phyloP scores from a whole-genome alignment of 192 early-diverging fungal species.

The Linnemannia elongata region DNA sequence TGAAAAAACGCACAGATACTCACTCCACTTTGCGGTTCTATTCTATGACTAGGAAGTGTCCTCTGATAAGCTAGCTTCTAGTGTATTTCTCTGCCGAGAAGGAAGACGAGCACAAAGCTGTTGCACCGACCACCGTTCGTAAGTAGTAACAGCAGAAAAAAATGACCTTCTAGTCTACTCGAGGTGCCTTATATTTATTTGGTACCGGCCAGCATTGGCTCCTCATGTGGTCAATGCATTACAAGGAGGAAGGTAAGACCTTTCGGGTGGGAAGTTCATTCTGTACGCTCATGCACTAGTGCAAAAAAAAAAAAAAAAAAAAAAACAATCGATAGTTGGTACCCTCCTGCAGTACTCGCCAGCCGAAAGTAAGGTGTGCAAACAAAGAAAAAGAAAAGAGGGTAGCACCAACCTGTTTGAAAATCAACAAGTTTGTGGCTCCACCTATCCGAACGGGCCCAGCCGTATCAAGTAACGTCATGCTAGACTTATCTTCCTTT shows the following conservation, averaged over 20 bases:
- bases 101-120: background rate
- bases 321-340: background rate
- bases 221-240: background rate
- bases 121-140: background rate
- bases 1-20: background rate
- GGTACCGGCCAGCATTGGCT: too few species aligned
- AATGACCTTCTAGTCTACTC: too few species aligned
- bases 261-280: background rate
- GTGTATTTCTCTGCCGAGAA: background rate
- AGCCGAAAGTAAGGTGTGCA: background rate
- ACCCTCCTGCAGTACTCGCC: background rate
- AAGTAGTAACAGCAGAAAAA: too few species aligned
- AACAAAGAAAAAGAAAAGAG: background rate
- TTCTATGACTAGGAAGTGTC: background rate
- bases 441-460: background rate
- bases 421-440: constrained; percentile 4
- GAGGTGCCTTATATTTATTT: too few species aligned
- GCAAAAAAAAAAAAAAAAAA: background rate
- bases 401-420: background rate
- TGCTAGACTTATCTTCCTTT: background rate
- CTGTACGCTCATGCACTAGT: background rate
- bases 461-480: background rate
- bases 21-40: background rate
- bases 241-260: background rate
- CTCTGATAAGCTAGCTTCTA: background rate